Percentiles rank a stretch among this genome's conserved stretches.
Conservation (phyloP, 1,139 yeast species). For the Lodderomyces theae region DNA sequence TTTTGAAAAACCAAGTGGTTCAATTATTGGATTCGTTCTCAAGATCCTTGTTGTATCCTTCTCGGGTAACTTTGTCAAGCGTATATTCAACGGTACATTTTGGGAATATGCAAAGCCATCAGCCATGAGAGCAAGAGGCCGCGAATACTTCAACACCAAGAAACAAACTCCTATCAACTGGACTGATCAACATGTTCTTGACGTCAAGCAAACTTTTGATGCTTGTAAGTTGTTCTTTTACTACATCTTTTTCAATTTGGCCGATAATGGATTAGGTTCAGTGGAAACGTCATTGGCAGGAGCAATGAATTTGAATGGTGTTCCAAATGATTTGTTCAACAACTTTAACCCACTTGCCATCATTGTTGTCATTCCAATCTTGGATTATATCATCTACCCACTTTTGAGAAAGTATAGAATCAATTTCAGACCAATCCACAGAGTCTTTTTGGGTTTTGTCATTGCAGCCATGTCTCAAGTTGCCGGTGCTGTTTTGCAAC, state of each 20-base stretch:
- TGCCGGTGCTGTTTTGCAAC: constrained; percentile 41
- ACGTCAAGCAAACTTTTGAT: constrained; percentile 54
- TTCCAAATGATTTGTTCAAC: constrained; percentile 69
- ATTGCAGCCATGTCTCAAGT: constrained; percentile 38
- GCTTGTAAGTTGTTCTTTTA: constrained; percentile 65
- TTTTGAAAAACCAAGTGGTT: constrained; percentile 43
- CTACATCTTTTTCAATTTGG: constrained; percentile 59
- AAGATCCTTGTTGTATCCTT: constrained; percentile 32
- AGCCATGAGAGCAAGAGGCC: constrained; percentile 45
- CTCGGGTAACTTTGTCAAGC: constrained; percentile 16
- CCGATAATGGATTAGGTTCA: constrained; percentile 65
- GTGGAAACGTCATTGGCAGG: constrained; percentile 66
- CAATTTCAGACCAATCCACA: constrained; percentile 35
- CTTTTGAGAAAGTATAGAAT: constrained; percentile 47
- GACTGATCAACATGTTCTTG: constrained; percentile 60
- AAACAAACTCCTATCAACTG: constrained; percentile 38
- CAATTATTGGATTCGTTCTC: constrained; percentile 39
- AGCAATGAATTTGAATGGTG: constrained; percentile 62
- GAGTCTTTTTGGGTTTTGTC: constrained; percentile 36
- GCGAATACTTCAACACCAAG: constrained; percentile 22
- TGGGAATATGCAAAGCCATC: constrained; percentile 60
- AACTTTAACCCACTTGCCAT: constrained; percentile 69
- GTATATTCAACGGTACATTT: constrained; percentile 36
- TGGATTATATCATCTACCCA: constrained; percentile 60
- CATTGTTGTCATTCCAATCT: constrained; percentile 60